These are phyloP conservation scores for Phytophthora macrochlamydospora DNA, from an alignment of 352 stramenopile genomes.

Conservation along the genomic window DNA sequence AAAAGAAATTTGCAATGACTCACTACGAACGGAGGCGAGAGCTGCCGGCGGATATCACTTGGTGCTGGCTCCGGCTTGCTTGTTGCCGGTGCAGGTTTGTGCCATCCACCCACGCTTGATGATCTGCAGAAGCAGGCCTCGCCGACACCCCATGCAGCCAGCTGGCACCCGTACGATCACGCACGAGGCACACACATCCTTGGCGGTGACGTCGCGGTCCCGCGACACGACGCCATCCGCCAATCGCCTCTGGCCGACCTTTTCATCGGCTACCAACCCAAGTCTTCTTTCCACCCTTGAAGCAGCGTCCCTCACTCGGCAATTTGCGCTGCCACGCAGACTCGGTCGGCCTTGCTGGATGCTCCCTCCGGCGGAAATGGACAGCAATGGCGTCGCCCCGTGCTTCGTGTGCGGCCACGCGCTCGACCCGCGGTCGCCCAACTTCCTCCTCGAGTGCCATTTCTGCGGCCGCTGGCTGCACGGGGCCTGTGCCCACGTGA, in stretches of 20 bases:
- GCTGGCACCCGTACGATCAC: slow-evolving; percentile 3
- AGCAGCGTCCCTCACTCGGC: slow-evolving; percentile 12
- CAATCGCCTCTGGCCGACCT: background rate
- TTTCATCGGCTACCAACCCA: background rate
- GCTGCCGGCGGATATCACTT: too few relatives aligned
- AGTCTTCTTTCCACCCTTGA: slow-evolving; percentile 10
- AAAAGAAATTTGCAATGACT: too few relatives aligned
- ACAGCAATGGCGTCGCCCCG: background rate
- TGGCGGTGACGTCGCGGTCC: background rate
- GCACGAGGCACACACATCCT: background rate
- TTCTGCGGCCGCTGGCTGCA: slow-evolving; percentile 74
- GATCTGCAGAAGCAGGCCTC: background rate
- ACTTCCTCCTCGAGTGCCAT: slow-evolving; percentile 72
- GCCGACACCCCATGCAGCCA: background rate
- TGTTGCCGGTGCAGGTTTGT: background rate
- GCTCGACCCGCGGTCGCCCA: slow-evolving; percentile 27
- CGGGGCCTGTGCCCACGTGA: slow-evolving; percentile 56
- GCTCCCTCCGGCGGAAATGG: slow-evolving; percentile 8
- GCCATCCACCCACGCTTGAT: background rate
- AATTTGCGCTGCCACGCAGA: slow-evolving; percentile 13
- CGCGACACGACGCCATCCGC: background rate
- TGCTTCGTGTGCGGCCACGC: slow-evolving; percentile 37
- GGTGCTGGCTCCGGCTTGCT: background rate
- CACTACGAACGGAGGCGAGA: too few relatives aligned
- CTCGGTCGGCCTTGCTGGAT: slow-evolving; percentile 7